Base-by-base conservation (phyloP, 1,284 basidiomycete genomes). In the Ustilago hordei region DNA sequence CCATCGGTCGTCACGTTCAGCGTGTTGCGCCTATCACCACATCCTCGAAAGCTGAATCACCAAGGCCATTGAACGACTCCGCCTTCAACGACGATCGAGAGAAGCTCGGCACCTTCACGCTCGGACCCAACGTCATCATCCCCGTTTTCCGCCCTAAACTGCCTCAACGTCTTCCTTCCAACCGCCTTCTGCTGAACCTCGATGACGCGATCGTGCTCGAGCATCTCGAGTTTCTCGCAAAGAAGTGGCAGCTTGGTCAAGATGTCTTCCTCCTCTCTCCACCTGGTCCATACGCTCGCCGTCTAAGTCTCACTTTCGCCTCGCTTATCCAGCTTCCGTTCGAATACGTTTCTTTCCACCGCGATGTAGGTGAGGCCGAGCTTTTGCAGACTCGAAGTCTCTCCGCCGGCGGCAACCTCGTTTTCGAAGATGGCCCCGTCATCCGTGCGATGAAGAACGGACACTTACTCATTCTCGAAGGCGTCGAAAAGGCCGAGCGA, bases 401-500 rank as follows among this genome's bases (percentile, higher is more conserved):
- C 19, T 75, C 79, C 4, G 71, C 79, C 0, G 85, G 85, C 9
- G 85, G 85, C 12, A 80, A 70, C 17, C 73, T 87, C 15, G 81
- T 78, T 54, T 87, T 86, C 56, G 75, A 79, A 19, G 86, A 87
- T 58, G 81, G 81, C 2, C 81, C 86, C 1, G 86, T 86, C 8
- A 85, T 87, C 9, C 71, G 86, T 8, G 86, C 87, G 3, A 86
- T 85, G 75, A 87, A 87, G 78, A 69, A 81, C 31, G 87, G 87
- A 9, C 81, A 79, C 45, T 69, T 87, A 31, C 74, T 87, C 38
- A 75, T 87, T 39, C 75, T 87, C 28, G 87, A 87, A 38, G 87
- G 87, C 31, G 83, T 86, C 36, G 85, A 87, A 69, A 75, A 84
- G 54, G 84, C 84, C 7, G 84, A 86, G 73, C 75, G 84, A 11